These are phyloP conservation scores for Apophysomyces trapeziformis DNA, from an alignment of 371 early-diverging fungal genomes.

Conservation along the genomic window DNA sequence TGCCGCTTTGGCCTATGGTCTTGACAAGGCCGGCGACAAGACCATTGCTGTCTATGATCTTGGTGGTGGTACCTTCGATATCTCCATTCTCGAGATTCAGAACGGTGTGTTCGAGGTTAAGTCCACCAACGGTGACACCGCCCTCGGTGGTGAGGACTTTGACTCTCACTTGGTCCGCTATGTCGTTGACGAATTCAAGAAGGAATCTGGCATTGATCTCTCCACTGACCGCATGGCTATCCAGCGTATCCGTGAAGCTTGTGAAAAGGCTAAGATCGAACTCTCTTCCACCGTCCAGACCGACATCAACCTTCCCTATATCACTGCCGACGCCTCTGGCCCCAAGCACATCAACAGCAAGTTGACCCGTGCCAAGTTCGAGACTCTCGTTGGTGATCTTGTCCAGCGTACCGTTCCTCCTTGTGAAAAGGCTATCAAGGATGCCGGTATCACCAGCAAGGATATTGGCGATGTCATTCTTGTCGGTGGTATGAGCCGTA, in stretches of 20 bases:
- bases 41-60: constrained; percentile 99
- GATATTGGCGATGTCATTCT: constrained; percentile 97
- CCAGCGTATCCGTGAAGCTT: constrained; percentile 95
- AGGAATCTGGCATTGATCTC: constrained; percentile 74
- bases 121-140: constrained; percentile 96
- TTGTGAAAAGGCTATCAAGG: constrained; percentile 96
- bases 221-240: constrained; percentile 88
- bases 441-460: constrained; percentile 83
- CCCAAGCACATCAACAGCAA: constrained; percentile 97
- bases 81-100: constrained; percentile 97
- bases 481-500: constrained; percentile 99
- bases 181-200: constrained; percentile 88
- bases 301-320: constrained; percentile 96
- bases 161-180: constrained; percentile 88
- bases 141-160: constrained; percentile 99
- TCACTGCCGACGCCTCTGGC: constrained; percentile 90
- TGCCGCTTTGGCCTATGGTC: constrained; percentile 98
- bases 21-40: constrained; percentile 94
- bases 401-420: constrained; percentile 92
- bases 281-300: constrained; percentile 92
- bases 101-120: constrained; percentile 99
- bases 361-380: constrained; percentile 92
- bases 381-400: constrained; percentile 80
- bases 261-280: constrained; percentile 99
- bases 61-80: constrained; percentile 99